A percentile compares a stretch with the other conserved stretches of the same genome.
Conservation (phyloP, 495 filamentous ascomycete species). For the Echria macrotheca region DNA sequence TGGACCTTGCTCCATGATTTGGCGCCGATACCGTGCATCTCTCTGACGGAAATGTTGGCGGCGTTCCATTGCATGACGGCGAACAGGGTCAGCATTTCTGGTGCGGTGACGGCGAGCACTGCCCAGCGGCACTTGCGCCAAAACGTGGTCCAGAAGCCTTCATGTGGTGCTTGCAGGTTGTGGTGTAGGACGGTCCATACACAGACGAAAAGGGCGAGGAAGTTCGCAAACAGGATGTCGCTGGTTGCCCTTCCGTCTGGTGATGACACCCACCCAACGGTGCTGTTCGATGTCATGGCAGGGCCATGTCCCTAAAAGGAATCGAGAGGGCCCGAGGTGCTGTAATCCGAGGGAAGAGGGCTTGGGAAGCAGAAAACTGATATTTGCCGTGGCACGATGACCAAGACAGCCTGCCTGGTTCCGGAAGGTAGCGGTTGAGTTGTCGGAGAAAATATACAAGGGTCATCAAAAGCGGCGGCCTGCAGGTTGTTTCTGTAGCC, state of each 20-base stretch:
- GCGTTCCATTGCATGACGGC: conserved; percentile 15
- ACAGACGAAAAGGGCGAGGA: conserved; percentile 23
- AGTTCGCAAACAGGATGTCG: conserved; percentile 22
- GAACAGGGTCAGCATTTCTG: conserved; percentile 16
- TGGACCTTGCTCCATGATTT: conserved; percentile 12
- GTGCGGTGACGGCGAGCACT: conserved; percentile 9
- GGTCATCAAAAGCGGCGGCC: no score
- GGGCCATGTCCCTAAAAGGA: not conserved
- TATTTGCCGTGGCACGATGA: no score
- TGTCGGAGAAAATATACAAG: no score
- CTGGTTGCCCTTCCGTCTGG: conserved; percentile 8
- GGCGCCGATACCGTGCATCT: conserved; percentile 13
- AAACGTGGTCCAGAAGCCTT: conserved; percentile 10
- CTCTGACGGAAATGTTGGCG: conserved; percentile 13
- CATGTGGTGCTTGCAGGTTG: conserved; percentile 16
- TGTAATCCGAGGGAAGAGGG: not conserved
- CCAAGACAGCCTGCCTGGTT: no score
- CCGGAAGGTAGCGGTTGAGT: no score
- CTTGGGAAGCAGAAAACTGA: not conserved
- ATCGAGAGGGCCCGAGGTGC: not conserved
- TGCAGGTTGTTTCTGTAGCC: no score
- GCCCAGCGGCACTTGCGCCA: conserved; percentile 14
- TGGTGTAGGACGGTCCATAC: conserved; percentile 24
- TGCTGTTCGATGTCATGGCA: not conserved
- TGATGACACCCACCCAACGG: conserved; percentile 7